Evolutionary conservation across 768 basidiomycete genomes (phyloP).

Genomic region (Lactifluus rugatus): DNA sequence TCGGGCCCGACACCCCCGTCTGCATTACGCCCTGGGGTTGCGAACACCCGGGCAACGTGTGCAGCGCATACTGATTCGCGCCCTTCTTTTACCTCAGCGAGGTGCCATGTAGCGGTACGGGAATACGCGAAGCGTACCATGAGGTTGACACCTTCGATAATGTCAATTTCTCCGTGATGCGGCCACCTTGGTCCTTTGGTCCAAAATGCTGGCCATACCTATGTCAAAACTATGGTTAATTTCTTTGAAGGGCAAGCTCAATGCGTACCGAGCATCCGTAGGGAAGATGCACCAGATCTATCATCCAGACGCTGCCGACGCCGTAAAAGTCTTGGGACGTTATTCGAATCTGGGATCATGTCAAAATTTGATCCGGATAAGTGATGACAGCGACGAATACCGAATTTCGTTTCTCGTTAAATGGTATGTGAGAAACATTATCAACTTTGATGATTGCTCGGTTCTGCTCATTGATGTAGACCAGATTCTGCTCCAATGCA

Average conservation of each 20-base stretch:
- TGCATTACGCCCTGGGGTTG: slow-evolving; percentile 26
- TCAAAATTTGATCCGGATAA: slow-evolving; percentile 5
- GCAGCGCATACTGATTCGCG: slow-evolving; percentile 49
- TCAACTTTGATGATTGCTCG: slow-evolving; percentile 69
- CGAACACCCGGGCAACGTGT: slow-evolving; percentile 35
- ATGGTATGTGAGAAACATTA: slow-evolving; percentile 47
- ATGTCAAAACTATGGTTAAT: slow-evolving; percentile 13
- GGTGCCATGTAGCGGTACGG: neutral
- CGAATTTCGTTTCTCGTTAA: slow-evolving; percentile 46
- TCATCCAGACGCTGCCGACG: slow-evolving; percentile 38
- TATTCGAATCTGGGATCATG: slow-evolving; percentile 33
- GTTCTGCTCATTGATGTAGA: slow-evolving; percentile 50
- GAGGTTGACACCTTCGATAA: slow-evolving; percentile 46
- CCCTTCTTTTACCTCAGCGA: neutral
- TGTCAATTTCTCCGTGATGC: slow-evolving; percentile 32
- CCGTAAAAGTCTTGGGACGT: slow-evolving; percentile 35
- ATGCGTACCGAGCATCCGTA: slow-evolving; percentile 45
- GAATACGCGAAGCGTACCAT: slow-evolving; percentile 5
- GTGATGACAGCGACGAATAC: slow-evolving; percentile 29
- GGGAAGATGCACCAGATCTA: slow-evolving; percentile 40
- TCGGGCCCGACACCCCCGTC: slow-evolving; percentile 23
- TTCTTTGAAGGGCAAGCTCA: neutral
- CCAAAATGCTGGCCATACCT: slow-evolving; percentile 33
- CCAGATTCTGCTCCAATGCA: slow-evolving; percentile 41
- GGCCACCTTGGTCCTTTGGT: slow-evolving; percentile 34